A percentile compares a stretch with the other conserved stretches of the same genome.
Evolutionary conservation across 1,139 yeast species (phyloP).

Genomic region (Geotrichum reessii): DNA sequence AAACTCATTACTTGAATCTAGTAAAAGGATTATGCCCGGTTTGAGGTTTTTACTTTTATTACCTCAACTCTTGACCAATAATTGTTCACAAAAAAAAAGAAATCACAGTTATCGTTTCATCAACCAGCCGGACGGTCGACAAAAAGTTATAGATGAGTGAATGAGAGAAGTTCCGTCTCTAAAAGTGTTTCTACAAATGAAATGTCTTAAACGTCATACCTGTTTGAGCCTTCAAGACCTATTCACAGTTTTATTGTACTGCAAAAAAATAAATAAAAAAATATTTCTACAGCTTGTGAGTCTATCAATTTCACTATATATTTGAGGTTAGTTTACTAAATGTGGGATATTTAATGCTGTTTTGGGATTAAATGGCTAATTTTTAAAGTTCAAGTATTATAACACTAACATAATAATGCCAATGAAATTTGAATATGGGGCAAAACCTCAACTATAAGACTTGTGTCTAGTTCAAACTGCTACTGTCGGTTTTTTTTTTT

Average conservation of each 20-base stretch:
- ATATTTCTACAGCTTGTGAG: not conserved
- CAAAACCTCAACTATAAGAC: not conserved
- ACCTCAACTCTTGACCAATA: no score
- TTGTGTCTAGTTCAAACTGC: not conserved
- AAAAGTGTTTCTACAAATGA: no score
- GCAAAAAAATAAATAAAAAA: no score
- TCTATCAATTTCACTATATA: not conserved
- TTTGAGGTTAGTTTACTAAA: not conserved
- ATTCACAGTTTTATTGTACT: no score
- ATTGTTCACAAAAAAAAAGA: no score
- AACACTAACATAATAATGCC: not conserved
- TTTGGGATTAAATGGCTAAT: not conserved
- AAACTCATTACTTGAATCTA: not conserved
- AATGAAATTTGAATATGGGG: not conserved
- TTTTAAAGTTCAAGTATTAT: not conserved
- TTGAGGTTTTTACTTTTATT: not conserved
- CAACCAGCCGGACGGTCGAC: no score
- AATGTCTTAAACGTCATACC: no score
- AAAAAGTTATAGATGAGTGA: no score
- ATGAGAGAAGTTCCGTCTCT: no score
- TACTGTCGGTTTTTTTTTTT: not conserved
- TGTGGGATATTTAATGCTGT: not conserved
- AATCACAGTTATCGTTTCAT: no score
- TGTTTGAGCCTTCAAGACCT: not conserved
- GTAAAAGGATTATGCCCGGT: not conserved